Base-by-base conservation (phyloP, 305 asterid genomes). In the Fraxinus dipetala region DNA sequence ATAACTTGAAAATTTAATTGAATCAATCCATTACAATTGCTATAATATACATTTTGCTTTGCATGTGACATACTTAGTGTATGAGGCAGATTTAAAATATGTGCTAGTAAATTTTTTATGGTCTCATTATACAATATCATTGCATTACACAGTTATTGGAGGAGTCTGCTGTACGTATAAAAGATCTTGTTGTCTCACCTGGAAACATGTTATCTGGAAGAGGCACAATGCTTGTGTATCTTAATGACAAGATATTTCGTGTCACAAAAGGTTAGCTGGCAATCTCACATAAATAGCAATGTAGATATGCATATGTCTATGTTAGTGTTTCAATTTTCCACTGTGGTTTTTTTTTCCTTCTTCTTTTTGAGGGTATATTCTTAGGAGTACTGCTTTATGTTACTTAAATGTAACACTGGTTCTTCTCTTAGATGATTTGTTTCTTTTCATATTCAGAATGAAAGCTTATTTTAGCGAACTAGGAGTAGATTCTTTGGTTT, bases 161-260 rank as follows among this genome's bases (percentile, higher is more conserved):
- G 81, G 90, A 90, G 70, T 88, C 93, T 24, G 84, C 80, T 80
- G 70, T 38, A 24, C 79, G 69, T 34, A 79, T 90, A 84, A 83
- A 48, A 56, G 82, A 88, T 74, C 86, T 90, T 77, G 77, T 90
- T 72, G 61, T 75, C 56, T 83, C 93, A 76, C 90, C 88, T 3
- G 86, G 89, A 84, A 90, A 81, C 84, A 76, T 85, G 86, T 87
- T 90, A 73, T 72, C 72, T 24, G 88, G 90, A 76, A 86, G 89
- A 56, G 91, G 86, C 70, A 84, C 84, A 24, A 83, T 90, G 28
- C 86, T 84, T 34, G 79, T 89, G 65, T 84, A 85, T 79, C 85
- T 90, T 61, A 83, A 88, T 80, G 78, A 87, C 88, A 84, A 88
- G 91, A 86, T 88, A 11, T 88, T 85, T 73, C 83, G 87, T 78